Base-by-base conservation (phyloP, 192 early-diverging fungal species). In the Backusella circina region DNA sequence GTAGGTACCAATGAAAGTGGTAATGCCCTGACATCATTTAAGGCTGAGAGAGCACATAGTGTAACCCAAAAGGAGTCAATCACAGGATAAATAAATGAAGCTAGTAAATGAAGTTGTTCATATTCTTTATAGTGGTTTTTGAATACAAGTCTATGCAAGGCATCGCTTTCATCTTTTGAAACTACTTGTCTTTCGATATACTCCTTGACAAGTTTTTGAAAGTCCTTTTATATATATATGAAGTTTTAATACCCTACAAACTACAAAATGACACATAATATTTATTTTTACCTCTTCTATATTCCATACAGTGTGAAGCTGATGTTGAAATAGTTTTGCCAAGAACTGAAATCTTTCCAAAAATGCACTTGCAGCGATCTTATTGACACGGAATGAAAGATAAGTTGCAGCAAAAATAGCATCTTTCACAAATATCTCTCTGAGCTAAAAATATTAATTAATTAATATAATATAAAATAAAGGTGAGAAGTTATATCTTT, bases 61-160 rank as follows among this genome's bases (percentile, higher is more conserved):
- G 64, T 74, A 6, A 74, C 73, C 73, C 73, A 74, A 10, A 67
- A 32, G 2, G 73, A 41, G 32, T 74, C 73, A 39, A 74, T 65
- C 28, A 64, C 31, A 21, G 73, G 73, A 64, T 74, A 74, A 18
- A 74, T 64, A 23, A 74, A 64, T 1, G 73, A 74, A 31, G 73
- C 73, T 26, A 74, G 9, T 32, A 74, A 39, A 74, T 37, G 65
- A 35, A 74, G 36, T 2, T 74, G 64, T 13, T 38, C 50, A 31
- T 30, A 70, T 70, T 70, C 35, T 30, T 47, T 35, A 35, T 67
- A 44, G 23, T 44, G 31, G 12, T 28, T 44, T 30, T 70, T 70
- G 23, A 70, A 18, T 18, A 70, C 38, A 5, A 70, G 18, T 28
- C 69, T 26, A 16, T 44, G 13, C 7, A 70, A 30, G 23, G 16